Evolutionary conservation across 441 rosid species (phyloP), one percentile per base, ranked within the genome.

Genomic region (Rhodomyrtus psidioides): DNA sequence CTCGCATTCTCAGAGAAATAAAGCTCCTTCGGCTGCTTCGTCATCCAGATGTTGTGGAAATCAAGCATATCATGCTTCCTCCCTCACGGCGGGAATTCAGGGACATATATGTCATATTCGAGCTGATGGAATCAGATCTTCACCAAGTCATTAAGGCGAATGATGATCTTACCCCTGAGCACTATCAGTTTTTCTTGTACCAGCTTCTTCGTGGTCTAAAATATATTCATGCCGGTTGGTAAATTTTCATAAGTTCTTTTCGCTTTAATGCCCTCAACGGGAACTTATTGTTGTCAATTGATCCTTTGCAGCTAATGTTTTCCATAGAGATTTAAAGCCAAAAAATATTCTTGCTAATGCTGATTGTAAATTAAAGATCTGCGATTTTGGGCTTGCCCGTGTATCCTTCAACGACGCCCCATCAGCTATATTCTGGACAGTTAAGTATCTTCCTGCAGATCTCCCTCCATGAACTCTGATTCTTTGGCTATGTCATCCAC

Each of bases 31-130:
- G 84, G n/a, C 46, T 82, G 28, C 84, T 82, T 56, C 84, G 84
- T 23, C 59, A 82, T 82, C 84, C 84, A 28, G 84, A 82, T 82
- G 58, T 82, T 23, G 84, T 82, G 84, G 84, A 82, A 82, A 82
- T 82, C 84, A 82, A 53, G 84, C 84, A 82, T 56, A 82, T 82
- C 46, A 82, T 82, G 84, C 84, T 82, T 82, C 84, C 84, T 82
- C 84, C 84, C 58, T 82, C 84, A 2, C 84, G 84, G n/a, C 42
- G 84, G 60, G 84, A 82, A 82, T 82, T 82, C 46, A 82, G 58
- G 49, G 84, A 82, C 44, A 82, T 82, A 28, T 82, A 82, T 82
- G 79, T 70, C 21, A 70, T 70, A 70, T 70, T 70, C 1, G 79
- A 70, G 79, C 49, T 70, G 79, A 70, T 82, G 84, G 84, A 82